These are phyloP conservation scores for Colletotrichum sp. DNA, from an alignment of 2,329 filamentous ascomycete genomes.

Conservation along the genomic window DNA sequence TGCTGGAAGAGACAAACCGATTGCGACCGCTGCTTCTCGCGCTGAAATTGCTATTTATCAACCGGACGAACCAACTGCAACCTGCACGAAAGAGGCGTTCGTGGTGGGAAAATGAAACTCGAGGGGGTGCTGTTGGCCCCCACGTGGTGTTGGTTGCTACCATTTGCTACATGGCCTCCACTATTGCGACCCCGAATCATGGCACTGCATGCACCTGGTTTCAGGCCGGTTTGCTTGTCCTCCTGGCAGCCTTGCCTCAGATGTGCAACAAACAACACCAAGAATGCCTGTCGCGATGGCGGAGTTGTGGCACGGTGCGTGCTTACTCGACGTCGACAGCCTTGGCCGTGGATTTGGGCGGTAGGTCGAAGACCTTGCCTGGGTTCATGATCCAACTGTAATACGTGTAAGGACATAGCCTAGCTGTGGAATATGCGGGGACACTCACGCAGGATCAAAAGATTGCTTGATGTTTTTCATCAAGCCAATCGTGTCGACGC, in stretches of 20 bases:
- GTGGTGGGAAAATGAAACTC: not conserved
- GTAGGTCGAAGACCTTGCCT: constrained; percentile 68
- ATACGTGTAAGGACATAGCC: not conserved
- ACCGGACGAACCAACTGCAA: not conserved
- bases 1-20: not conserved
- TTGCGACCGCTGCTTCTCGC: not conserved
- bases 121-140: not conserved
- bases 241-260: not conserved
- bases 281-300: not conserved
- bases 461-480: constrained; percentile 70
- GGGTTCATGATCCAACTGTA: constrained; percentile 69
- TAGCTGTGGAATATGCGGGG: not conserved
- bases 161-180: not conserved
- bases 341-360: not conserved
- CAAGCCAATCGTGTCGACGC: constrained; percentile 64
- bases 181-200: not conserved
- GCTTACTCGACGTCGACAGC: not conserved
- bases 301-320: not conserved
- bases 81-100: not conserved
- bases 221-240: not conserved
- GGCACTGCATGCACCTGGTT: not conserved
- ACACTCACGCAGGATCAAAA: constrained; percentile 58
- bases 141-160: constrained; percentile 4
- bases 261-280: not conserved
- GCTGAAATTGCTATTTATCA: not conserved